Evolutionary conservation across 2,329 filamentous ascomycete species (phyloP).

Genomic region (Rosellinia necatrix): DNA sequence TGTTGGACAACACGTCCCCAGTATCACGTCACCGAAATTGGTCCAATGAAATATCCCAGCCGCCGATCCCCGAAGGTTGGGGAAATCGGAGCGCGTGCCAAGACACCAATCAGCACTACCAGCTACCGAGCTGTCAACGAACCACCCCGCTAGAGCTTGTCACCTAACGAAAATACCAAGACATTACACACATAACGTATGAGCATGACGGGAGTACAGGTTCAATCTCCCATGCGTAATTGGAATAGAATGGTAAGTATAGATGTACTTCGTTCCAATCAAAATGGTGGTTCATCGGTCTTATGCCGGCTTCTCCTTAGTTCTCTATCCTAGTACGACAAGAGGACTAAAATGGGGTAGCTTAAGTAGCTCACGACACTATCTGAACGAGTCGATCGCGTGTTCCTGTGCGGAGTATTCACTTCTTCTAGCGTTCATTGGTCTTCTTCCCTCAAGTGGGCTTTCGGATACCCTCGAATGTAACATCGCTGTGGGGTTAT

Average conservation of each 20-base stretch:
- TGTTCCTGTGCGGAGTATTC: slow-evolving; percentile 19
- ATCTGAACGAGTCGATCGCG: background rate
- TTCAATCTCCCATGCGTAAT: too few species aligned
- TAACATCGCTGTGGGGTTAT: slow-evolving; percentile 33
- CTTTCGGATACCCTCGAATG: slow-evolving; percentile 9
- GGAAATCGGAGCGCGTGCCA: slow-evolving; percentile 9
- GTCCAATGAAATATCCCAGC: slow-evolving; percentile 6
- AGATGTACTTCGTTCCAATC: background rate
- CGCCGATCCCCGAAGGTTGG: slow-evolving; percentile 23
- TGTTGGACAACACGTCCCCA: slow-evolving; percentile 13
- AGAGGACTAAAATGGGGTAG: slow-evolving; percentile 2
- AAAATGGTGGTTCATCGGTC: background rate
- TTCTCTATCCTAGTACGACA: background rate
- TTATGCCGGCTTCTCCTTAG: background rate
- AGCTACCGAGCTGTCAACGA: slow-evolving; percentile 12
- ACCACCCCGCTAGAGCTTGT: too few species aligned
- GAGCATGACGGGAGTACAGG: too few species aligned
- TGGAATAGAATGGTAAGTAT: background rate
- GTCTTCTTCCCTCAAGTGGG: background rate
- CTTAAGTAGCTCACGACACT: background rate
- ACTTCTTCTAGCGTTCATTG: slow-evolving; percentile 6
- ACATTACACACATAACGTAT: too few species aligned
- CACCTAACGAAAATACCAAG: too few species aligned
- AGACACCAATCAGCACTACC: slow-evolving; percentile 13
- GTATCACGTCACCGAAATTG: slow-evolving; percentile 22